Evolutionary conservation across 495 filamentous ascomycete genomes (phyloP).

Genomic region (Hypomontagnella submonticulosa): DNA sequence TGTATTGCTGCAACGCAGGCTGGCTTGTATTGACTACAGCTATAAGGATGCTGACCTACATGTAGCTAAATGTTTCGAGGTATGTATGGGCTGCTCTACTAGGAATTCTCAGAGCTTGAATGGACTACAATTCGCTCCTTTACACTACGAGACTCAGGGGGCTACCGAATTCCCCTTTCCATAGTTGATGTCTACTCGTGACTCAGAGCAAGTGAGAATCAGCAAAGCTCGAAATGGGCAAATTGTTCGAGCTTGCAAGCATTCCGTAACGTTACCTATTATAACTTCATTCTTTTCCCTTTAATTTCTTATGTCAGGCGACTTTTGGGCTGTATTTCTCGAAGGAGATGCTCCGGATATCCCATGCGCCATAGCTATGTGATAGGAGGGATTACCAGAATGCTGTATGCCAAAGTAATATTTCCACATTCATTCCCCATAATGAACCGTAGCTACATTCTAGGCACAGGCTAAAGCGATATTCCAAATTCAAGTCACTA

Average conservation of each 20-base stretch:
- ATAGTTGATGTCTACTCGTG: too few species aligned
- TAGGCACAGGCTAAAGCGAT: neutral
- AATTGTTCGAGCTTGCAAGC: neutral
- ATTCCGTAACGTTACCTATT: neutral
- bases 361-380: too few species aligned
- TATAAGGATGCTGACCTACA: neutral
- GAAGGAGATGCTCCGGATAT: too few species aligned
- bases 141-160: neutral
- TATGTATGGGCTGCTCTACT: slow-evolving; percentile 7
- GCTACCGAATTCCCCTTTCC: too few species aligned
- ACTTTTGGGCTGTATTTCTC: too few species aligned
- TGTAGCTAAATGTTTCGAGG: neutral
- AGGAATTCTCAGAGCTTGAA: neutral
- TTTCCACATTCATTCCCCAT: too few species aligned
- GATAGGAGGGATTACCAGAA: too few species aligned
- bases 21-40: neutral
- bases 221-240: neutral
- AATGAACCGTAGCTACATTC: too few species aligned
- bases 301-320: neutral
- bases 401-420: too few species aligned
- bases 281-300: neutral
- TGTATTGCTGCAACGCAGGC: slow-evolving; percentile 13
- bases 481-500: slow-evolving; percentile 1
- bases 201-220: too few species aligned
- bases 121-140: neutral